phyloP scores from a whole-genome alignment of 2,329 filamentous ascomycete genomes.

The Tricladium varicosporioides region DNA sequence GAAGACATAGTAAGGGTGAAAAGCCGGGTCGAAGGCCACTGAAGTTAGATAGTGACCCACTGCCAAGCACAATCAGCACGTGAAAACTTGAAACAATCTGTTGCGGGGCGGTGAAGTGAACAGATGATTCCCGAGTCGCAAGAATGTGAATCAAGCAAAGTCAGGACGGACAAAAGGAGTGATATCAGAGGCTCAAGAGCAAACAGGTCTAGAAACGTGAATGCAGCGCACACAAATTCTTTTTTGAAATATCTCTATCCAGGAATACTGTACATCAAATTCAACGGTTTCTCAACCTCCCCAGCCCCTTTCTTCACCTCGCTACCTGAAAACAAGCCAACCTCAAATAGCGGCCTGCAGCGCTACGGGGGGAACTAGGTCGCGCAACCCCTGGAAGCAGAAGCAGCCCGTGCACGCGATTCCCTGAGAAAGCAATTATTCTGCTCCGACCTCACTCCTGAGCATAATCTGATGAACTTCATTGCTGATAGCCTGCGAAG shows the following conservation, averaged over 20 bases:
- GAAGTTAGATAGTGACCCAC: background rate
- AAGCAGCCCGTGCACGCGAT: background rate
- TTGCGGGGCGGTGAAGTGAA: background rate
- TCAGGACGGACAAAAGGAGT: background rate
- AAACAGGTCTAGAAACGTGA: too few relatives aligned
- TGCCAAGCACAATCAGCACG: background rate
- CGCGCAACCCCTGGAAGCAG: background rate
- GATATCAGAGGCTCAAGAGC: too few relatives aligned
- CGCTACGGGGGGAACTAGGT: background rate
- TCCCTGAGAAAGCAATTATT: slow-evolving; percentile 1
- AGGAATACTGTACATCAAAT: background rate
- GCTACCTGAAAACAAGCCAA: background rate
- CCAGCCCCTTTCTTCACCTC: background rate
- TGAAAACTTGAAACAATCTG: background rate
- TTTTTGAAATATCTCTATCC: too few relatives aligned
- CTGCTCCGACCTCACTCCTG: slow-evolving; percentile 1
- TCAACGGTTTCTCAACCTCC: background rate
- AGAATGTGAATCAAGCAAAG: background rate
- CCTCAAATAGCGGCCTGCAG: background rate
- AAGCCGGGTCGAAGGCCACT: too few relatives aligned
- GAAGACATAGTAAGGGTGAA: too few relatives aligned
- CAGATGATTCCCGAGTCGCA: background rate
- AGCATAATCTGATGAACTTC: background rate
- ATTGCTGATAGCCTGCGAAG: background rate
- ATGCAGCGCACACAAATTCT: too few relatives aligned